A percentile compares a stretch with the other conserved stretches of the same genome.
Conservation (phyloP, 2,329 filamentous ascomycete species). For the Pyrenochaeta sp. region DNA sequence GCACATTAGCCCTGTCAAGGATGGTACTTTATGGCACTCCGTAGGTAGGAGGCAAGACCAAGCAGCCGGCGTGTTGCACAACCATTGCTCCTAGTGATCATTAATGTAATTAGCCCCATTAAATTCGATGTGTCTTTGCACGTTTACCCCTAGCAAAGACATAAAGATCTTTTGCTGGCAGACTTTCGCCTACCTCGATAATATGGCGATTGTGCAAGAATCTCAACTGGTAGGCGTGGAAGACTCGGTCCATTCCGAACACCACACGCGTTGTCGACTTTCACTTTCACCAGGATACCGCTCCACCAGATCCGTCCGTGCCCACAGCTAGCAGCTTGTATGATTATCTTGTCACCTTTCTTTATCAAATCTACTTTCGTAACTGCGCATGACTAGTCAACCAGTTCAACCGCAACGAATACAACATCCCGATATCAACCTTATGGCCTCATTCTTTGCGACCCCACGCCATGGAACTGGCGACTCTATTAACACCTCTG, state of each 20-base stretch:
- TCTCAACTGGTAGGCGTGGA: too few relatives aligned
- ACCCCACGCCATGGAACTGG: neutral
- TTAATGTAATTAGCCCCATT: too few relatives aligned
- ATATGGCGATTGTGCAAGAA: too few relatives aligned
- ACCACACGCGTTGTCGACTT: neutral
- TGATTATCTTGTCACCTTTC: neutral
- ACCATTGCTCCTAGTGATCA: too few relatives aligned
- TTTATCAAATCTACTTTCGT: neutral
- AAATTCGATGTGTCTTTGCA: too few relatives aligned
- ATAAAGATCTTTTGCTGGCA: too few relatives aligned
- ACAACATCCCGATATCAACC: neutral
- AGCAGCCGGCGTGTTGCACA: too few relatives aligned
- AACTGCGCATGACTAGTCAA: neutral
- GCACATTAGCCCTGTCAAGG: neutral
- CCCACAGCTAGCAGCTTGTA: neutral
- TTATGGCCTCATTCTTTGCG: neutral
- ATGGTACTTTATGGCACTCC: neutral
- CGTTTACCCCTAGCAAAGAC: too few relatives aligned
- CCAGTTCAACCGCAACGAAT: too few relatives aligned
- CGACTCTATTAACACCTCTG: neutral
- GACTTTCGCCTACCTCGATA: too few relatives aligned
- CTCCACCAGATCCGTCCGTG: neutral
- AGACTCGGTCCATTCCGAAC: too few relatives aligned
- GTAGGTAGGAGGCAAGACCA: neutral
- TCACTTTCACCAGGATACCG: neutral